These are phyloP conservation scores for Blastobotrys terrestris DNA, from an alignment of 805 yeast genomes.

Conservation along the genomic window DNA sequence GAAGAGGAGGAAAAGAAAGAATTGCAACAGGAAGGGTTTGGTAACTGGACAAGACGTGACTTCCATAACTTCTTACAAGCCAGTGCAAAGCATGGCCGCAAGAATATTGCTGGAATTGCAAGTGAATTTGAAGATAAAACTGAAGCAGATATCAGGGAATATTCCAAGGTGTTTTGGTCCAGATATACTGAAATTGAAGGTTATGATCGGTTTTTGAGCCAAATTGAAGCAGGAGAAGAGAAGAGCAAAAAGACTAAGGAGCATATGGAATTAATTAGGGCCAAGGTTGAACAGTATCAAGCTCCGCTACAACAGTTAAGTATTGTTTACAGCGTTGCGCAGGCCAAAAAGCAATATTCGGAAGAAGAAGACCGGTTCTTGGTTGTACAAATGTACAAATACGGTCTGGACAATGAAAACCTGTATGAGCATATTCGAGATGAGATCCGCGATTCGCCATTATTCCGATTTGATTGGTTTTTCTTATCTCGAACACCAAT, in stretches of 20 bases:
- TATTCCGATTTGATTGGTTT: conserved; percentile 84
- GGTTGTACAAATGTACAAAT: conserved; percentile 68
- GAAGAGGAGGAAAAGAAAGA: conserved; percentile 67
- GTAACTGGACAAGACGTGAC: conserved; percentile 83
- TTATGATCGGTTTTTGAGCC: conserved; percentile 71
- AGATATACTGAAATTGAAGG: conserved; percentile 78
- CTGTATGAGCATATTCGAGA: conserved; percentile 74
- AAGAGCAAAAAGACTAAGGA: conserved; percentile 54
- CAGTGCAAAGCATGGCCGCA: conserved; percentile 75
- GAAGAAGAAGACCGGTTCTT: conserved; percentile 90
- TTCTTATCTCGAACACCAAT: conserved; percentile 70
- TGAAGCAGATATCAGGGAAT: conserved; percentile 68
- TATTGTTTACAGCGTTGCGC: conserved; percentile 66
- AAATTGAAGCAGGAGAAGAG: conserved; percentile 87
- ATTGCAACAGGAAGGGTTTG: conserved; percentile 60
- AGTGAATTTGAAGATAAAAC: conserved; percentile 78
- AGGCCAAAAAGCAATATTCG: conserved; percentile 63
- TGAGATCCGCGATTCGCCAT: conserved; percentile 63
- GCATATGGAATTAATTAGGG: conserved; percentile 74
- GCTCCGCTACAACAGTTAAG: conserved; percentile 77
- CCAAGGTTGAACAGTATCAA: conserved; percentile 61
- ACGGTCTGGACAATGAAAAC: conserved; percentile 75
- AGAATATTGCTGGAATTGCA: conserved; percentile 63
- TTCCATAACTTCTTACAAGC: conserved; percentile 73
- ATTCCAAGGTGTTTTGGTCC: conserved; percentile 77